These are phyloP conservation scores for Solanum pennellii DNA, from an alignment of 257 asterid genomes.

Conservation along the genomic window DNA sequence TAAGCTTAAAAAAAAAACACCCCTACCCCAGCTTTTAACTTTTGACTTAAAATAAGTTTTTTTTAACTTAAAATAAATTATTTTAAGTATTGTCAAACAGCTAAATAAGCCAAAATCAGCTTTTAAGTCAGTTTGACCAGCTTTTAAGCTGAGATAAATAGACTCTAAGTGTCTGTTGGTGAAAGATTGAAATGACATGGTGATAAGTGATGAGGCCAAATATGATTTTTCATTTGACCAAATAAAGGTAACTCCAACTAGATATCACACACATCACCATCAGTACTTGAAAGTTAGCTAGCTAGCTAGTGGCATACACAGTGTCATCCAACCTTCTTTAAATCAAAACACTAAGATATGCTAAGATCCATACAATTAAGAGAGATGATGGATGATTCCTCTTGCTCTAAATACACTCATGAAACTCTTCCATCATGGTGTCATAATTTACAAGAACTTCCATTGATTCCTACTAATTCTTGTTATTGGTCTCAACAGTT, in stretches of 20 bases:
- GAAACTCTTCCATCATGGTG: not conserved
- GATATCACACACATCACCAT: not conserved
- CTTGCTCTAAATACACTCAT: not conserved
- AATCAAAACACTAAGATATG: not conserved
- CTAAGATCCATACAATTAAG: not conserved
- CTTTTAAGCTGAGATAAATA: no score
- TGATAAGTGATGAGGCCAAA: not conserved
- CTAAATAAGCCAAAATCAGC: no score
- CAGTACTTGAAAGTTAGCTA: not conserved
- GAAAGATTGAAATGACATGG: not conserved
- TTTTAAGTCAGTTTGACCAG: no score
- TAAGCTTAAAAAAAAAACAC: no score
- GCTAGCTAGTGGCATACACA: not conserved
- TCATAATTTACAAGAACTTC: not conserved
- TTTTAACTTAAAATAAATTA: no score
- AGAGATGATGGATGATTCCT: not conserved
- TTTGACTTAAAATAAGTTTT: no score
- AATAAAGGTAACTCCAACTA: not conserved
- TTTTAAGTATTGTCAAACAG: no score
- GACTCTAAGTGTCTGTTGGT: not conserved
- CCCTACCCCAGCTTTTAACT: no score
- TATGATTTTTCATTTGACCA: not conserved
- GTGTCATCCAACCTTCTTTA: not conserved
- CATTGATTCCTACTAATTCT: not conserved
- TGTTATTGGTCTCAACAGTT: not conserved